Evolutionary conservation across 2,329 filamentous ascomycete species (phyloP).

Genomic region (Colletotrichum sp.): DNA sequence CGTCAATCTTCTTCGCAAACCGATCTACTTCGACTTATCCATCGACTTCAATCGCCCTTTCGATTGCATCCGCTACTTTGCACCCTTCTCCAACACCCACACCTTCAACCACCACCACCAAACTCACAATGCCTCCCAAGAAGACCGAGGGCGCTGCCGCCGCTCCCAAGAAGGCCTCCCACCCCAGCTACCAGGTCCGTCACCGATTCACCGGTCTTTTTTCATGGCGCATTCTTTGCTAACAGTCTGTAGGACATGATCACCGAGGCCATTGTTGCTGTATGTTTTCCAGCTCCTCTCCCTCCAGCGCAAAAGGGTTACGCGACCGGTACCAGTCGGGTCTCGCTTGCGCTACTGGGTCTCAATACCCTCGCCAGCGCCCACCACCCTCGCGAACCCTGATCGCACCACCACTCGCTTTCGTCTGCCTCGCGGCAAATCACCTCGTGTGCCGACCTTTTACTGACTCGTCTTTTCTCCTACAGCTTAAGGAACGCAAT

Average conservation of each 20-base stretch:
- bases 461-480: slow-evolving; percentile 44
- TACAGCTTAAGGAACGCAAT: slow-evolving; percentile 66
- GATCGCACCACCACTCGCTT: slow-evolving; percentile 14
- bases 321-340: background rate
- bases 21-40: slow-evolving; percentile 21
- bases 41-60: slow-evolving; percentile 21
- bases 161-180: slow-evolving; percentile 46
- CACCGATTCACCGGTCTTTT: slow-evolving; percentile 10
- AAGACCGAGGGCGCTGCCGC: slow-evolving; percentile 48
- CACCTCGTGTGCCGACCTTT: slow-evolving; percentile 19
- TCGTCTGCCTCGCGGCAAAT: slow-evolving; percentile 4
- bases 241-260: slow-evolving; percentile 62
- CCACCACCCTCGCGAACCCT: slow-evolving; percentile 11
- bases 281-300: slow-evolving; percentile 47
- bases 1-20: slow-evolving; percentile 20
- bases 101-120: slow-evolving; percentile 24
- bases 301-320: slow-evolving; percentile 40
- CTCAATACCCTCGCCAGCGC: background rate
- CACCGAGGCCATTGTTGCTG: slow-evolving; percentile 64
- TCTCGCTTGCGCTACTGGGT: background rate
- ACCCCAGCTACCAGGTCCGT: slow-evolving; percentile 66
- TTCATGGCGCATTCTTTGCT: slow-evolving; percentile 31
- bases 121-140: slow-evolving; percentile 63
- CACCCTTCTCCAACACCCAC: slow-evolving; percentile 23
- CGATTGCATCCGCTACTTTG: slow-evolving; percentile 16